These are phyloP conservation scores for Vitis rupestris DNA, from an alignment of 164 flowering plant genomes.

Conservation along the genomic window DNA sequence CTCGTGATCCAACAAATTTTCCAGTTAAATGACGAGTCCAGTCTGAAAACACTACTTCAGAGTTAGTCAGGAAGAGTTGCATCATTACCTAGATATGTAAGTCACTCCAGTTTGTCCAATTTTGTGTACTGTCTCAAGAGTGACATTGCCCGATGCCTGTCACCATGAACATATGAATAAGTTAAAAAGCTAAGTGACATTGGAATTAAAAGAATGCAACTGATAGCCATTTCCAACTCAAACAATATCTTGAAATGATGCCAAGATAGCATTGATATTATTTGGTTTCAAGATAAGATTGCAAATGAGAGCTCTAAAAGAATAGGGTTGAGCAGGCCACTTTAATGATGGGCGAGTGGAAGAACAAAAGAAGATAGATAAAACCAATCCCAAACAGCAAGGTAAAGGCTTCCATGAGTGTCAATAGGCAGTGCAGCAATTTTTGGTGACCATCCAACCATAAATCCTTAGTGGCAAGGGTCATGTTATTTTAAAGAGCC, in stretches of 20 bases:
- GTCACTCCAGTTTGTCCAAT: conserved; percentile 96
- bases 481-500: neutral
- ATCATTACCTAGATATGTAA: conserved; percentile 80
- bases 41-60: too few relatives aligned
- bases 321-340: neutral
- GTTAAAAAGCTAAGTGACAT: neutral
- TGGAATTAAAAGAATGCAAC: neutral
- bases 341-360: neutral
- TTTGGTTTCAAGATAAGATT: neutral
- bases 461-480: neutral
- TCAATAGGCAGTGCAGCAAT: neutral
- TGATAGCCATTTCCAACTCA: neutral
- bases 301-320: neutral
- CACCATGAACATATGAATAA: neutral
- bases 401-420: neutral
- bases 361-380: neutral
- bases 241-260: neutral
- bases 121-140: conserved; percentile 75
- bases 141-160: conserved; percentile 96
- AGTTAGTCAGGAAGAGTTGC: neutral
- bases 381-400: neutral
- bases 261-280: neutral
- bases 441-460: neutral
- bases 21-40: neutral
- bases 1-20: neutral